Evolutionary conservation across 73 alveolate species (phyloP).

Genomic region (Uronychia setigera): DNA sequence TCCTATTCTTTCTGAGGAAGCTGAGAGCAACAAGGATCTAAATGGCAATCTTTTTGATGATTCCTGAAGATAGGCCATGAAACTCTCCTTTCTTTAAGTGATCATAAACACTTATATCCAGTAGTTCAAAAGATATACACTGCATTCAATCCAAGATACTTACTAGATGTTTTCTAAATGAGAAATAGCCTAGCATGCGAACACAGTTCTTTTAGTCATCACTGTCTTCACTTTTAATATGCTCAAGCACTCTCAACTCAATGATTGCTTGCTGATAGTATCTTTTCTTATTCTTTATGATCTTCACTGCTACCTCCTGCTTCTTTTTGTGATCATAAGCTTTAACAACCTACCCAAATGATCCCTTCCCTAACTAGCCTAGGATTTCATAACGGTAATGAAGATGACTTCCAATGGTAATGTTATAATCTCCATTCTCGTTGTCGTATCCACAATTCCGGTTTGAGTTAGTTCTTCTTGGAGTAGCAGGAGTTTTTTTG

Average conservation of each 20-base stretch:
- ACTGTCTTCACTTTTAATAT: no score
- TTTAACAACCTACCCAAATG: conserved; percentile 2
- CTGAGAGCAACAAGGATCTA: no score
- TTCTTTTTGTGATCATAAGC: conserved; percentile 16
- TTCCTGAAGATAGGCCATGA: no score
- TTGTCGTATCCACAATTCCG: background rate
- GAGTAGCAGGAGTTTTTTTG: background rate
- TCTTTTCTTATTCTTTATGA: background rate
- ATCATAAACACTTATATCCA: no score
- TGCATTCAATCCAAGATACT: no score
- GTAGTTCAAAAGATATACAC: no score
- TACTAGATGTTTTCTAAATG: no score
- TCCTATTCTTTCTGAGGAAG: no score
- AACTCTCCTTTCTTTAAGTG: no score
- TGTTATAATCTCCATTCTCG: background rate
- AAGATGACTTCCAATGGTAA: background rate
- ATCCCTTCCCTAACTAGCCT: background rate
- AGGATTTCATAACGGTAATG: background rate
- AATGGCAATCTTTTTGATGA: no score
- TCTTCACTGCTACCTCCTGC: background rate
- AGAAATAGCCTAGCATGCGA: no score
- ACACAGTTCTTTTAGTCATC: no score
- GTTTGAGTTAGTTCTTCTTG: background rate
- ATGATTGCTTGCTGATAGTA: background rate
- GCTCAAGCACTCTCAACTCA: background rate